Base-by-base conservation (phyloP, 176 grass and related monocot genomes). In the Guadua angustifolia region DNA sequence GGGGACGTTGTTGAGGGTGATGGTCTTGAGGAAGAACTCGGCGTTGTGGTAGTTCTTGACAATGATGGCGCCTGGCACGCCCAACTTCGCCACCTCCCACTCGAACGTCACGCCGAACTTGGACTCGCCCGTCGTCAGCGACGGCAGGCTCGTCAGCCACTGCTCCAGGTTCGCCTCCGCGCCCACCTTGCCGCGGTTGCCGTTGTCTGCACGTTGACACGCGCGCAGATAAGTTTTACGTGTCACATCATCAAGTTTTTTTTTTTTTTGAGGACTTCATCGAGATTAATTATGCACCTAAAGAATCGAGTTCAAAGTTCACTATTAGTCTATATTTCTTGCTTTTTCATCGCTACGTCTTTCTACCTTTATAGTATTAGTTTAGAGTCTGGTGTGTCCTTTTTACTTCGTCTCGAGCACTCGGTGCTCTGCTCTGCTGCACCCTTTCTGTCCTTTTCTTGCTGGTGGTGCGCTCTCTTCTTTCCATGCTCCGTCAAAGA, bases 41-140 rank as follows among this genome's bases (percentile, higher is more conserved):
- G 77, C n/a, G 21, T n/a, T 8, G 65, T 93, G 88, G 38, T 79
- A 29, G 82, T 93, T 93, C 70, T 83, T 90, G 5, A 93, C 91
- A n/a, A 93, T 86, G 47, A 93, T 35, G 21, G 88, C 85, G 16
- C 90, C 82, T 0, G 90, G 90, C 3, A 82, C 84, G 14, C 90
- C 86, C 1, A 65, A 47, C n/a, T 78, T 88, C 49, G 29, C 51
- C 39, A 90, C 88, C 5, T 93, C 88, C 88, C 91, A 93, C 2
- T 83, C 40, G 81, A 93, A 93, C 7, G 83, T 64, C 63, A 88
- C 73, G 1, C 35, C 57, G 69, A 86, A 92, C 29, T 83, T 80
- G 0, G 86, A 82, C 75, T 90, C 88, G 1, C 88, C 81, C 8
- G 77, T 57, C 12, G 84, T 77, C 16, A 87, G 5, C 0, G 26